These are phyloP conservation scores for Vigna trinervia DNA, from an alignment of 306 rosid species.

Conservation along the genomic window DNA sequence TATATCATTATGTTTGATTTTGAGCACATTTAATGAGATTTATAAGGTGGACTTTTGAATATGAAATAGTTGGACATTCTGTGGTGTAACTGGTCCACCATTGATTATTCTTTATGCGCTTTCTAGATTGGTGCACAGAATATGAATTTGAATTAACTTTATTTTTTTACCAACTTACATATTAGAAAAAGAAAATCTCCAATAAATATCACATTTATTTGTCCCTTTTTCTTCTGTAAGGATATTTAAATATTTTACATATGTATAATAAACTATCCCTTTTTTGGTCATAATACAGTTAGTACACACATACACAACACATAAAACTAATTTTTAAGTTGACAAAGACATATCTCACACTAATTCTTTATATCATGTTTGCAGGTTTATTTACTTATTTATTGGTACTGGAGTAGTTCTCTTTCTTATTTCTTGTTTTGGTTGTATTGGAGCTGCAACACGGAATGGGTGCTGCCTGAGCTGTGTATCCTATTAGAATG, in stretches of 20 bases:
- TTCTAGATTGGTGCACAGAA: slow-evolving; percentile 9
- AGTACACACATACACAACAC: background rate
- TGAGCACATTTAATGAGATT: background rate
- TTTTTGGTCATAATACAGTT: background rate
- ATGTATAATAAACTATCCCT: background rate
- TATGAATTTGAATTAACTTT: slow-evolving; percentile 27
- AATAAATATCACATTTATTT: background rate
- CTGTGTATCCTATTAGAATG: slow-evolving; percentile 82
- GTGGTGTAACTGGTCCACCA: background rate
- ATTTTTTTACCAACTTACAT: background rate
- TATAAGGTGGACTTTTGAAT: background rate
- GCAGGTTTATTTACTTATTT: slow-evolving; percentile 95
- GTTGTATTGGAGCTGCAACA: slow-evolving; percentile 78
- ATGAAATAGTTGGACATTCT: background rate
- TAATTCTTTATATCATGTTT: slow-evolving; percentile 40
- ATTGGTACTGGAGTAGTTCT: slow-evolving; percentile 79
- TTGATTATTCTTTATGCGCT: background rate
- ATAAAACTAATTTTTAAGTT: slow-evolving; percentile 16
- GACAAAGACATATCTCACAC: slow-evolving; percentile 35
- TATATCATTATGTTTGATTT: slow-evolving; percentile 30
- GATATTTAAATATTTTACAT: slow-evolving; percentile 5
- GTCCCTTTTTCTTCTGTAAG: background rate
- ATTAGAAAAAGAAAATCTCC: slow-evolving; percentile 17
- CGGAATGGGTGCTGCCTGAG: slow-evolving; percentile 91
- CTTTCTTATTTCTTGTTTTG: slow-evolving; percentile 84